Evolutionary conservation across 768 basidiomycete genomes (phyloP).

Genomic region (Tubosaeta sp.): DNA sequence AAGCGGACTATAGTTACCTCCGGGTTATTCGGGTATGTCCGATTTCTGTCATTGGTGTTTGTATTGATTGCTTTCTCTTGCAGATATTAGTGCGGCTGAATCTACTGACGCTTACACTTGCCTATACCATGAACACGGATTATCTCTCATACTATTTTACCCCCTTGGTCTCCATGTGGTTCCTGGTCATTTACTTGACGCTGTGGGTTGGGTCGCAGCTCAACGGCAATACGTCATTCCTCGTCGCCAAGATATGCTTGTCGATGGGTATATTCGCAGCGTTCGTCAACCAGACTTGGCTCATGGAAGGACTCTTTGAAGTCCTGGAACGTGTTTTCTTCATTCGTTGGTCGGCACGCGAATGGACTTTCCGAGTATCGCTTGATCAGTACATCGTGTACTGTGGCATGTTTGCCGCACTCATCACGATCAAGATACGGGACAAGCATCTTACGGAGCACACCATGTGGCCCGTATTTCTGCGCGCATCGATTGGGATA

Average conservation of each 20-base stretch:
- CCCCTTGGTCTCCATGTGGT: conserved; percentile 89
- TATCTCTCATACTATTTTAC: conserved; percentile 91
- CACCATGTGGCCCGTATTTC: conserved; percentile 54
- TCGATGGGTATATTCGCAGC: conserved; percentile 62
- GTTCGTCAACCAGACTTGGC: conserved; percentile 60
- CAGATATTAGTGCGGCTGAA: conserved; percentile 81
- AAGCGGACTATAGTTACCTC: conserved; percentile 78
- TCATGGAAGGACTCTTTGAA: conserved; percentile 61
- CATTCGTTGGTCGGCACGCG: conserved; percentile 79
- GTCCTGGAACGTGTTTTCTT: conserved; percentile 61
- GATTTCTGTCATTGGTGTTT: neutral
- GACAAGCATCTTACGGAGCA: conserved; percentile 69
- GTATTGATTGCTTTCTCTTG: conserved; percentile 1
- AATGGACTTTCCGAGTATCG: conserved; percentile 86
- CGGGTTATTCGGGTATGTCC: conserved; percentile 64
- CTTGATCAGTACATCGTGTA: conserved; percentile 91
- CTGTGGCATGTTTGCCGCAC: conserved; percentile 75
- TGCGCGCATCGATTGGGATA: conserved; percentile 44
- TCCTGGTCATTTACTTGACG: conserved; percentile 78
- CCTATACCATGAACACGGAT: conserved; percentile 89
- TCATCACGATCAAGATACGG: conserved; percentile 70
- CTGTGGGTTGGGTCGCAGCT: conserved; percentile 65
- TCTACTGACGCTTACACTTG: conserved; percentile 73
- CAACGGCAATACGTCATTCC: conserved; percentile 66
- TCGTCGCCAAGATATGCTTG: conserved; percentile 64